phyloP scores from a whole-genome alignment of 23 red algal genomes.

The Gracilaria gracilis region DNA sequence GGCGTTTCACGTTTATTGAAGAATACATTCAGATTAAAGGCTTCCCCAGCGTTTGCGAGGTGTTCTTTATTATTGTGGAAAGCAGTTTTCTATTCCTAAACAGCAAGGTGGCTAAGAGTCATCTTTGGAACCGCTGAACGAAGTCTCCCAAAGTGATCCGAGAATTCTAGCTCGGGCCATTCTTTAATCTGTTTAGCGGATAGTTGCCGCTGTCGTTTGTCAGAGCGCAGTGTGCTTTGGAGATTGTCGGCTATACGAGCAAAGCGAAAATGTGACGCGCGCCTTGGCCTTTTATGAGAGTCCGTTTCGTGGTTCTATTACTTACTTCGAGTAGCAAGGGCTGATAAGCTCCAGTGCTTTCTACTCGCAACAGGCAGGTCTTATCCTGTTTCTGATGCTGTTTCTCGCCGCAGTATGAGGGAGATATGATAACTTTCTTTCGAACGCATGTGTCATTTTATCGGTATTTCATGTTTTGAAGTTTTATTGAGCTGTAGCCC shows the following conservation, averaged over 20 bases:
- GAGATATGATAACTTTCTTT: too few species aligned
- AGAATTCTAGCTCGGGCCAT: not conserved
- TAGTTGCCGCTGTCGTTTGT: constrained; percentile 74
- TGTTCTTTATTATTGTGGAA: too few species aligned
- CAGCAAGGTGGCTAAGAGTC: constrained; percentile 9
- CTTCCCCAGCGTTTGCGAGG: constrained; percentile 26
- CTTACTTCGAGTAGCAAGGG: constrained; percentile 7
- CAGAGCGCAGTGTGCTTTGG: constrained; percentile 91
- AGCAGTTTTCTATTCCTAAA: too few species aligned
- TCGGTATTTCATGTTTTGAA: too few species aligned
- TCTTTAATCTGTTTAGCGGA: constrained; percentile 32
- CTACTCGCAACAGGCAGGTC: too few species aligned
- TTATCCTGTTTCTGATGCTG: too few species aligned
- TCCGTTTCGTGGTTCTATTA: constrained; percentile 85
- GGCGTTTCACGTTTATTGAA: constrained; percentile 1
- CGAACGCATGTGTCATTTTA: too few species aligned
- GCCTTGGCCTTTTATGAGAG: constrained; percentile 64
- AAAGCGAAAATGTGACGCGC: constrained; percentile 51
- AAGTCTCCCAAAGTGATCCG: constrained; percentile 5
- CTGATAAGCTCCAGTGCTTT: not conserved
- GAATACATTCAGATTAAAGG: constrained; percentile 2
- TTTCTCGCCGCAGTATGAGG: too few species aligned
- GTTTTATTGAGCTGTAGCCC: too few species aligned
- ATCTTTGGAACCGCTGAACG: constrained; percentile 72
- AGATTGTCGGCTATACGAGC: constrained; percentile 60